Base-by-base conservation (phyloP, 345 rosid genomes). In the Melaleuca quinquenervia region DNA sequence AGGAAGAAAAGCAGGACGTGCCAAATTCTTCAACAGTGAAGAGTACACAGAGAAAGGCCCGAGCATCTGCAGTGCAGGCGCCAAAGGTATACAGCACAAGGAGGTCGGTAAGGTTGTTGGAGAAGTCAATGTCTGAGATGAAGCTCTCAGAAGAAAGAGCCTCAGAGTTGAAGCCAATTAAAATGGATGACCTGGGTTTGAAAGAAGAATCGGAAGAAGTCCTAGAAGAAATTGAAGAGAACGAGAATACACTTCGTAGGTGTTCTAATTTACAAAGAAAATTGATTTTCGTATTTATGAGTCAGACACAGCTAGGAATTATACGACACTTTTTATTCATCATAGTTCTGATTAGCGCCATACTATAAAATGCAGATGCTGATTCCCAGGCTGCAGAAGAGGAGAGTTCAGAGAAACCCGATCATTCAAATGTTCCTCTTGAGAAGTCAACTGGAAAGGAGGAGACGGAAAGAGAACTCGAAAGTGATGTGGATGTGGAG, bases 81-180 rank as follows among this genome's bases (percentile, higher is more conserved):
- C 94, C 90, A 92, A 76, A 88, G 22, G 93, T 70, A 36, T 91
- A 91, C 82, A 90, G 94, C 86, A 94, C 98, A 5, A 93, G 99
- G 92, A 91, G 92, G 49, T 94, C 99, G 6, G 91, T 90, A 74
- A 94, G 93, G 85, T 53, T 97, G 88, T 60, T 97, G 78, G 98
- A 92, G 91, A 94, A 94, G 88, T 87, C 83, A 84, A 89, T 94
- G 94, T 91, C 85, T 82, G 90, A 89, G 24, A 74, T 96, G 87
- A 89, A 91, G 88, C 89, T 97, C 89, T 92, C 91, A 45, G 91
- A 90, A 54, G 88, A 88, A 85, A 89, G 32, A 88, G 76, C 21
- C 41, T 41, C 86, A 32, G 84, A 85, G 83, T 83, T 54, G 89
- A 49, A 83, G 62, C 84, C 85, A 5, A 82, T 87, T 21, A 89